These are phyloP conservation scores for Berberis vulgaris DNA, from an alignment of 164 flowering plant genomes.

Conservation along the genomic window DNA sequence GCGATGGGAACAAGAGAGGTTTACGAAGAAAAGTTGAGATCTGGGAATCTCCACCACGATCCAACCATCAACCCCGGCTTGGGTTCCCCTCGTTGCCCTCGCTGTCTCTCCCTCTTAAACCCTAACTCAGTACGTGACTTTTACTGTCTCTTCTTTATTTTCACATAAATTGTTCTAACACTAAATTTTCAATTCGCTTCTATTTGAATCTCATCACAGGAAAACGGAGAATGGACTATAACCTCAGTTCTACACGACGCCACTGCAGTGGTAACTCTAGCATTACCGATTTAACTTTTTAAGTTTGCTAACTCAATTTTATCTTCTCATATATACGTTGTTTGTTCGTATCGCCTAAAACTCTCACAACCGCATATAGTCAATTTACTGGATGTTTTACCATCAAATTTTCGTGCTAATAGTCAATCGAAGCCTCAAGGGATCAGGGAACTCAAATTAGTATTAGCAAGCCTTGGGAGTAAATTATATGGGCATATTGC, in stretches of 20 bases:
- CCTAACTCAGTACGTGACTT: constrained; percentile 36
- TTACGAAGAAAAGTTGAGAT: constrained; percentile 69
- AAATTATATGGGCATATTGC: too few species aligned
- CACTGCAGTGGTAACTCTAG: constrained; percentile 56
- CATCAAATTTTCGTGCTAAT: too few species aligned
- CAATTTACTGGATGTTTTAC: too few species aligned
- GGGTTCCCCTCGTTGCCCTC: constrained; percentile 84
- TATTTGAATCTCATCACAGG: constrained; percentile 30
- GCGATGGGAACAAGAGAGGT: constrained; percentile 88
- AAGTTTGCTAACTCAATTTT: neutral
- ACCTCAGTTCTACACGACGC: constrained; percentile 68
- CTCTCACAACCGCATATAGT: too few species aligned
- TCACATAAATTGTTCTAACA: constrained; percentile 6
- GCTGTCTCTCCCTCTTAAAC: constrained; percentile 74
- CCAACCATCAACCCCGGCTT: constrained; percentile 94
- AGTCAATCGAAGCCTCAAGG: too few species aligned
- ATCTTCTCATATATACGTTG: neutral
- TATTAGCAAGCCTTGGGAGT: too few species aligned
- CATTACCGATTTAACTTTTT: neutral
- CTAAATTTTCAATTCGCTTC: neutral
- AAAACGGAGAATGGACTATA: constrained; percentile 59
- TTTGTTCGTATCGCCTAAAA: too few species aligned
- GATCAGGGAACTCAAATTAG: too few species aligned
- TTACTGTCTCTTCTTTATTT: neutral
- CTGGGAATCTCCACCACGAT: constrained; percentile 63